A percentile compares a stretch with the other conserved stretches of the same genome.
phyloP scores from a whole-genome alignment of 305 asterid genomes.

The Salvia sclarea region DNA sequence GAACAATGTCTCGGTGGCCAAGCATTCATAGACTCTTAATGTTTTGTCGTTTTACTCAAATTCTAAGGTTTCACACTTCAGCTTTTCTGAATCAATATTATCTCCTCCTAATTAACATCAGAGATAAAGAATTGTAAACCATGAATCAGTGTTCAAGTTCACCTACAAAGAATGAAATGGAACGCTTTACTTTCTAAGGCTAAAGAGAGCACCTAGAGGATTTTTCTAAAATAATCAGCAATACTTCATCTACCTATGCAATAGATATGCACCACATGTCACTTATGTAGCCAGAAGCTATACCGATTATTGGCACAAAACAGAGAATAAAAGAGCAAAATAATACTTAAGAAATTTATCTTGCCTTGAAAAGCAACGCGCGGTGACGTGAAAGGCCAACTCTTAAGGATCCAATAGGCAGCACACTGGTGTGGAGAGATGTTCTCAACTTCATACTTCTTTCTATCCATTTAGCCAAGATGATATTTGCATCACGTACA shows the following conservation, averaged over 20 bases:
- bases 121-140: background rate
- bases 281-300: conserved; percentile 1
- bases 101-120: background rate
- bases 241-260: conserved; percentile 25
- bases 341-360: conserved; percentile 25
- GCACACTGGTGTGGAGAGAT: conserved; percentile 86
- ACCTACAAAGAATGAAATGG: conserved; percentile 21
- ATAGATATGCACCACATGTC: conserved; percentile 4
- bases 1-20: background rate
- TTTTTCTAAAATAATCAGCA: conserved; percentile 18
- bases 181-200: conserved; percentile 1
- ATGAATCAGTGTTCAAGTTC: conserved; percentile 27
- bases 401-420: conserved; percentile 88
- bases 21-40: conserved; percentile 3
- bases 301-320: conserved; percentile 16
- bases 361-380: conserved; percentile 96
- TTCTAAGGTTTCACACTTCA: background rate
- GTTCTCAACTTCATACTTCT: conserved; percentile 82
- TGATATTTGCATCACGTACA: conserved; percentile 82
- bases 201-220: conserved; percentile 7
- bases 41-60: background rate
- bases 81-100: background rate
- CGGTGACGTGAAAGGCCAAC: conserved; percentile 97
- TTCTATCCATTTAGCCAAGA: conserved; percentile 84
- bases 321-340: conserved; percentile 1